Evolutionary conservation across 176 grass and related monocot species (phyloP).

Genomic region (Cenchrus purpureus): DNA sequence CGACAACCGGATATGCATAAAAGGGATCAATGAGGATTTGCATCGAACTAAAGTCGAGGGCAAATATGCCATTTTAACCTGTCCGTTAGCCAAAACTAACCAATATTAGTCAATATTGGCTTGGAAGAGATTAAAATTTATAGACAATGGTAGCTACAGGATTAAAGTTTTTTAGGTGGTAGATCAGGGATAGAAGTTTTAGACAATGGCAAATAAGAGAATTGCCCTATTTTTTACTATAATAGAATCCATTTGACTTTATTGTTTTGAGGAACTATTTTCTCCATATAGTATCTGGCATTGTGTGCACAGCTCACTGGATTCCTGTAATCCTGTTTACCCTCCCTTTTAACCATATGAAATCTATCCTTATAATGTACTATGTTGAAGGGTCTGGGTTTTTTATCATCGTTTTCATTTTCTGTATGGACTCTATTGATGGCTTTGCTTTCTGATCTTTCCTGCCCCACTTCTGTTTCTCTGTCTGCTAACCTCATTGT

Average conservation of each 20-base stretch:
- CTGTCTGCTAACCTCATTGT: background rate
- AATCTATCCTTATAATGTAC: background rate
- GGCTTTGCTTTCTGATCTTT: background rate
- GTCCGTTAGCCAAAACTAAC: background rate
- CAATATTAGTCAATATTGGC: background rate
- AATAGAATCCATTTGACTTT: conserved; percentile 10
- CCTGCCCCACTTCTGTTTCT: background rate
- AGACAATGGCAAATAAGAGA: background rate
- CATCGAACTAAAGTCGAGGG: too few species aligned
- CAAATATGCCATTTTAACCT: background rate
- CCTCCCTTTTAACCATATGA: background rate
- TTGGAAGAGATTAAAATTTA: background rate
- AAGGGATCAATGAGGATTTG: too few species aligned
- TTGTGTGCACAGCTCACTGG: background rate
- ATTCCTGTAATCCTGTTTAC: background rate
- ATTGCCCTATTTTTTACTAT: background rate
- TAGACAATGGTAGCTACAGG: background rate
- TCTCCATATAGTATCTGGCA: background rate
- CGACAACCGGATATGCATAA: too few species aligned
- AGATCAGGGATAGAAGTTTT: background rate
- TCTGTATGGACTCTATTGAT: background rate
- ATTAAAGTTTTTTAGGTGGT: background rate
- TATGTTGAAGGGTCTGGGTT: background rate
- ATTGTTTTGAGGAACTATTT: background rate
- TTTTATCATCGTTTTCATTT: background rate